Evolutionary conservation across 192 early-diverging fungal genomes (phyloP), one percentile per base, ranked within the genome.

Genomic region (Entomortierella lignicola): DNA sequence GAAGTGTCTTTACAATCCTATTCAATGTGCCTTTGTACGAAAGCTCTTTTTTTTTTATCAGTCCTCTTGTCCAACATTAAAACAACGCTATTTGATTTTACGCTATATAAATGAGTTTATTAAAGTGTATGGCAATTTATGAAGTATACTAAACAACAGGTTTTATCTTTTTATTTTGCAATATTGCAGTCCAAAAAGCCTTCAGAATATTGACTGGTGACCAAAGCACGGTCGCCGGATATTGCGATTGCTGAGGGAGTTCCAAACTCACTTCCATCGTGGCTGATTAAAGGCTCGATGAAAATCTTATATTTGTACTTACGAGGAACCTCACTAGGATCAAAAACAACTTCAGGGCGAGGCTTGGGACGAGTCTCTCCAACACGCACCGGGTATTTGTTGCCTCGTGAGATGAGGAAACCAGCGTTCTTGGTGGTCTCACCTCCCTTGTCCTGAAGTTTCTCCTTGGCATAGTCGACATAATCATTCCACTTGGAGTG

Each of bases 361-460:
- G 75, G 75, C 68, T 79, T 79, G 57, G 75, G 75, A 23, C 75
- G 66, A 15, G 68, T 70, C 75, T 70, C 62, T 2, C 75, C 75
- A 11, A 70, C 62, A 5, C 63, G 55, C 26, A 79, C 75, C 30
- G 75, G 62, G 44, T 79, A 70, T 37, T 42, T 25, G 57, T 54
- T 44, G 10, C 61, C 75, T 39, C 57, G 55, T 1, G 75, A 79
- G 62, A 79, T 32, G 5, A 79, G 26, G 25, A 79, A 70, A 2
- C 75, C 75, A 32, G 61, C 56, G 53, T 77, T 63, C 32, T 20
- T 34, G 1, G 66, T 53, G 12, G 60, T 55, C n/a, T 32, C 55
- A 11, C 18, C 42, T 21, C 66, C 63, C 66, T 64, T 63, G 54
- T 64, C 39, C 27, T 69, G 34, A 4, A 69, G 25, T 31, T 52